Percentiles rank a stretch among this genome's conserved stretches.
These are phyloP conservation scores for Lipomyces japonicus DNA, from an alignment of 805 yeast genomes.

Conservation along the genomic window DNA sequence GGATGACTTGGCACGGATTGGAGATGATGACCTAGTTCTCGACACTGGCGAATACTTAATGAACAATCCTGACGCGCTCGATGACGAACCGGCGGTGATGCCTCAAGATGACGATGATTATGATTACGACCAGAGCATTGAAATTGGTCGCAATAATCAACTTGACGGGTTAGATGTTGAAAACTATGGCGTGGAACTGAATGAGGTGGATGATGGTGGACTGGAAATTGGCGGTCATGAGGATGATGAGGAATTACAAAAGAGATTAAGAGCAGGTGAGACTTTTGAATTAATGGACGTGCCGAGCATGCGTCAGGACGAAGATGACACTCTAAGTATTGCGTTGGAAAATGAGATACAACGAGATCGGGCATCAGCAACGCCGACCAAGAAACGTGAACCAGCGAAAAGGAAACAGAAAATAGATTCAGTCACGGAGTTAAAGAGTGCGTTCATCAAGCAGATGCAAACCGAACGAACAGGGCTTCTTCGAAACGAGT, in stretches of 20 bases:
- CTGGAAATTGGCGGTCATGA: conserved; percentile 3
- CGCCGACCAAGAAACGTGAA: conserved; percentile 19
- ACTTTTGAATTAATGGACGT: conserved; percentile 17
- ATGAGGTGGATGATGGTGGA: background rate
- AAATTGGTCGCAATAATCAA: conserved; percentile 35
- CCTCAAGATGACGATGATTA: conserved; percentile 28
- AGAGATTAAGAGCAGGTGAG: conserved; percentile 1
- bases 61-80: background rate
- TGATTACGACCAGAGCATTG: conserved; percentile 45
- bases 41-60: conserved; percentile 44
- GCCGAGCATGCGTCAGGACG: conserved; percentile 17
- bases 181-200: conserved; percentile 17
- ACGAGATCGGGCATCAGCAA: background rate
- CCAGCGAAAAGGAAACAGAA: conserved; percentile 42
- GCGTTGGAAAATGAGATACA: background rate
- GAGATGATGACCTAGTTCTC: conserved; percentile 49
- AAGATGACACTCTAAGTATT: conserved; percentile 8
- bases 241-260: conserved; percentile 1
- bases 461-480: conserved; percentile 36
- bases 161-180: conserved; percentile 17
- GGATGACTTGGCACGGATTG: conserved; percentile 36
- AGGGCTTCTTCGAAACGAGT: conserved; percentile 17
- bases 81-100: background rate
- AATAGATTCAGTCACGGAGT: conserved; percentile 46
- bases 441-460: conserved; percentile 43